Base-by-base conservation (phyloP, 202 grass and related monocot genomes). In the Bolboschoenoplectus hybrid region DNA sequence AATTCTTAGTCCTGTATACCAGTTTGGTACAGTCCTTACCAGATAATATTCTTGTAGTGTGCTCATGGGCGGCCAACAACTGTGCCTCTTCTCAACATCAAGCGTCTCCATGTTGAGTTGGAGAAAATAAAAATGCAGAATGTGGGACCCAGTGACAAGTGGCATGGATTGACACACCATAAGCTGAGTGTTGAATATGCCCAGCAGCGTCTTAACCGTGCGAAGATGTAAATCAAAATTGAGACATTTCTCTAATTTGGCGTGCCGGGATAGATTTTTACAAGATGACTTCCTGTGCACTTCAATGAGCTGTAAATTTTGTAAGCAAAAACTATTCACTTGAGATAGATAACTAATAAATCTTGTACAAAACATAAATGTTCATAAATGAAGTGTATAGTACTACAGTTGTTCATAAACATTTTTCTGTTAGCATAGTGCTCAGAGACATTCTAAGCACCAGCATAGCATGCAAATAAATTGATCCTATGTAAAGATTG, bases 11-110 rank as follows among this genome's bases (percentile, higher is more conserved):
- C 3, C 35, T 51, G 14, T 90, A 53, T 51, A 58, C 14, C 65
- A 56, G 19, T 74, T 43, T 63, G 39, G 9, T 44, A 62, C 2
- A 57, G 14, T 44, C 40, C 36, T 47, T 45, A 39, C 7, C 1
- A 26, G 61, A 69, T 82, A 75, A 26, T 53, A 19, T 40, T 63
- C 36, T 89, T 83, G 66, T 86, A 97, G 96, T 98, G 93, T 85
- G 96, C 96, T 86, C 93, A 98, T 84, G 96, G 96, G 63, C 91
- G 96, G 17, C 96, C 93, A 2, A 98, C 96, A 13, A 90, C 89
- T 0, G 96, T 92, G 38, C 96, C 93, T 80, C 87, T 98, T 68
- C 79, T 94, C 51, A 89, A 92, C 19, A 16, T 98, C 1, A 62
- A 90, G 41, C 82, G 87, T 19, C 93, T 98, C 34, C 91, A 84